A percentile compares a stretch with the other conserved stretches of the same genome.
Evolutionary conservation across 2,329 filamentous ascomycete genomes (phyloP).

Genomic region (Huntiella bhutanensis): DNA sequence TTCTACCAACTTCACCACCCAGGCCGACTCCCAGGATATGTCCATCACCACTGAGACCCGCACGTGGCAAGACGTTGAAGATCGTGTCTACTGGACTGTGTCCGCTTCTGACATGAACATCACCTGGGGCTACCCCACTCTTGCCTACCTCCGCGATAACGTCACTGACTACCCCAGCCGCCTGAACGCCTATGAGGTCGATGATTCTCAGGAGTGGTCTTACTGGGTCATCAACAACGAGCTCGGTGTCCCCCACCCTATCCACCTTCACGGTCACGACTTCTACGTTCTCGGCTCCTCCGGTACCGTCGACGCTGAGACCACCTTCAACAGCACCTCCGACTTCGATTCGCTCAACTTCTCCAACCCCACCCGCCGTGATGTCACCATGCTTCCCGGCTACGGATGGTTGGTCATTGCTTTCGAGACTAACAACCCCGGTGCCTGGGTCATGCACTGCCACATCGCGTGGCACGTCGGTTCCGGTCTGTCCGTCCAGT

Average conservation of each 20-base stretch:
- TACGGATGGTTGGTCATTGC: conserved; percentile 29
- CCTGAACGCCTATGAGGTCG: conserved; percentile 14
- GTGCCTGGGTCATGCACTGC: conserved; percentile 34
- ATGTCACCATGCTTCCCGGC: conserved; percentile 28
- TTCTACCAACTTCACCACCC: conserved; percentile 14
- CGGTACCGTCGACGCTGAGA: conserved; percentile 7
- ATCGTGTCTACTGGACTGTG: conserved; percentile 19
- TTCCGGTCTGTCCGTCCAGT: conserved; percentile 31
- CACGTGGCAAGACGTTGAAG: conserved; percentile 12
- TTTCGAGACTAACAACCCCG: conserved; percentile 30
- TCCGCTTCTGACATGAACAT: conserved; percentile 19
- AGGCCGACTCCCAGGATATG: conserved; percentile 13
- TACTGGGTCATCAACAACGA: conserved; percentile 19
- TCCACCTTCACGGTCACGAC: conserved; percentile 31
- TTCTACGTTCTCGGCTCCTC: conserved; percentile 25
- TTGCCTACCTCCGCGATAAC: conserved; percentile 15
- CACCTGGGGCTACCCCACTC: conserved; percentile 23
- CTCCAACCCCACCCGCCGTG: conserved; percentile 31
- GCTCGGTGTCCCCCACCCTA: conserved; percentile 21
- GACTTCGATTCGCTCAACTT: conserved; percentile 21
- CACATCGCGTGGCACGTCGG: conserved; percentile 39
- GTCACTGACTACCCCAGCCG: conserved; percentile 12
- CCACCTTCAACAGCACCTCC: conserved; percentile 16
- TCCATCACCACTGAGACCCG: conserved; percentile 14
- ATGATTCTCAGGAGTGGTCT: conserved; percentile 15